These are phyloP conservation scores for Fusarium compactum DNA, from an alignment of 2,329 filamentous ascomycete genomes.

Conservation along the genomic window DNA sequence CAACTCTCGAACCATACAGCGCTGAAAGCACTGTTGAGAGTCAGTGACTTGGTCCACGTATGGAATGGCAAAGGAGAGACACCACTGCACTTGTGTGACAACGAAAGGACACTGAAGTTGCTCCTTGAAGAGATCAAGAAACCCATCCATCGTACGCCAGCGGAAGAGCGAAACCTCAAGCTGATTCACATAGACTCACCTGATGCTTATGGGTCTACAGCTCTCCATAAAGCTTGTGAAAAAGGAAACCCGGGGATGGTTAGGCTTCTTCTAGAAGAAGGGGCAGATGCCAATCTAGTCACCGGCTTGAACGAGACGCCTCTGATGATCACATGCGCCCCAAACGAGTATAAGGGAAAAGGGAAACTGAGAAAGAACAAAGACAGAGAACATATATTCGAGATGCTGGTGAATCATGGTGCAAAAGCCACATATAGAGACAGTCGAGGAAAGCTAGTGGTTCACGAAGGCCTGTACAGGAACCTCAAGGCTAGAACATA, in stretches of 20 bases:
- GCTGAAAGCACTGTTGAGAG: not conserved
- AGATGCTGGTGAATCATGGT: constrained; percentile 6
- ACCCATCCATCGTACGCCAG: not conserved
- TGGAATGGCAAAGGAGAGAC: constrained; percentile 9
- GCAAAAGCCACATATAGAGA: not conserved
- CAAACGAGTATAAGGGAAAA: constrained; percentile 4
- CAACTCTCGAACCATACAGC: constrained; percentile 18
- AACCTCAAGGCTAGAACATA: constrained; percentile 14
- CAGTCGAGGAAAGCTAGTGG: constrained; percentile 4
- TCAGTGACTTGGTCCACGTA: constrained; percentile 9
- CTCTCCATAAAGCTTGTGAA: constrained; percentile 21
- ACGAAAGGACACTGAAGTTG: not conserved
- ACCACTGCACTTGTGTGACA: constrained; percentile 16
- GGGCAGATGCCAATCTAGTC: constrained; percentile 9
- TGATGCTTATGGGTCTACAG: constrained; percentile 17
- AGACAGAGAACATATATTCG: constrained; percentile 4
- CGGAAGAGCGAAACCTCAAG: not conserved
- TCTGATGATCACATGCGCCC: constrained; percentile 12
- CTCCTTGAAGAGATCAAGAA: constrained; percentile 24
- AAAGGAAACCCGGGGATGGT: constrained; percentile 15
- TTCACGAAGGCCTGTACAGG: not conserved
- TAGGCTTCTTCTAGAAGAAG: constrained; percentile 14
- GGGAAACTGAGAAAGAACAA: not conserved
- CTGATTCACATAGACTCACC: constrained; percentile 8
- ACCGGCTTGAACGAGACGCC: constrained; percentile 9